These are phyloP conservation scores for Solanum corneliomulleri DNA, from an alignment of 257 asterid genomes.

Conservation along the genomic window DNA sequence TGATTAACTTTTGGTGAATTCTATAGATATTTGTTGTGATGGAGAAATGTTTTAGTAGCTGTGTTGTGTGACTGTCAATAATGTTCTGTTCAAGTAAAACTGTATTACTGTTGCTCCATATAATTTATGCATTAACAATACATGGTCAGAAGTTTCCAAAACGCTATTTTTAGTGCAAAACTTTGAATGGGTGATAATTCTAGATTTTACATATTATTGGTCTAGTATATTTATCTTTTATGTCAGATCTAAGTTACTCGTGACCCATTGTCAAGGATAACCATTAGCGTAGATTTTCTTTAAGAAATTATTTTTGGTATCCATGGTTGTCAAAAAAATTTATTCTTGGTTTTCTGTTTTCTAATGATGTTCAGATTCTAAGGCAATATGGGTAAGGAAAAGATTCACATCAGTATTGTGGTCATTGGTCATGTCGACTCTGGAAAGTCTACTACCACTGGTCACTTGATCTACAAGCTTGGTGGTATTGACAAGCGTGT, in stretches of 20 bases:
- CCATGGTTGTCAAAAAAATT: not conserved
- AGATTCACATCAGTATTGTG: conserved; percentile 36
- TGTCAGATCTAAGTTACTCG: not conserved
- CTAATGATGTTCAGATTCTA: not conserved
- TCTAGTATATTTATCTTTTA: not conserved
- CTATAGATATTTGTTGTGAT: not conserved
- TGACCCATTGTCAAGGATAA: not conserved
- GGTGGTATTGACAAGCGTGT: conserved; percentile 89
- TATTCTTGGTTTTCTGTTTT: not conserved
- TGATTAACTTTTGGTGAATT: not conserved
- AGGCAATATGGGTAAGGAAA: conserved; percentile 16
- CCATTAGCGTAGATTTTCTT: not conserved
- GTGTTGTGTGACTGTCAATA: not conserved
- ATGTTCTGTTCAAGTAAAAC: no score
- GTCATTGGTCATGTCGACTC: conserved; percentile 47
- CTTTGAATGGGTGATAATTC: not conserved
- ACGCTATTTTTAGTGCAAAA: not conserved
- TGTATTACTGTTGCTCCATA: not conserved
- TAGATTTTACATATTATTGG: not conserved
- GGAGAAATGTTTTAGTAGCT: not conserved
- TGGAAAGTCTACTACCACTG: conserved; percentile 43
- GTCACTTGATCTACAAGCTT: conserved; percentile 65
- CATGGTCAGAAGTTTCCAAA: not conserved
- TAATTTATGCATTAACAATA: not conserved
- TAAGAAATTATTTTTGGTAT: not conserved